These are phyloP conservation scores for Pestalotiopsis sp. DNA, from an alignment of 2,329 filamentous ascomycete genomes.

Conservation along the genomic window DNA sequence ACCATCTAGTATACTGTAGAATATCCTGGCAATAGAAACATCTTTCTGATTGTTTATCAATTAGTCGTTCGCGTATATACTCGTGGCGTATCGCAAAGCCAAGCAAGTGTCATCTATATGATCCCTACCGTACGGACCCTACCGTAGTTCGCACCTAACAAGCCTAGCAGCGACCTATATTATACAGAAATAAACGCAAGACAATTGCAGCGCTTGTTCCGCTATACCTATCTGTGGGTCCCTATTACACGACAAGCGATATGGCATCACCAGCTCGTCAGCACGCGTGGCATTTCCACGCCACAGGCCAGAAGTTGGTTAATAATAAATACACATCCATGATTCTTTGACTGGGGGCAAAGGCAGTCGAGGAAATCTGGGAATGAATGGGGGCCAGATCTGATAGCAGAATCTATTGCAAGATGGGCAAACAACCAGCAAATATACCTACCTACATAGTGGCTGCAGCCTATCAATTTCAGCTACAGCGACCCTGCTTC, in stretches of 20 bases:
- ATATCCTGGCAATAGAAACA: too few relatives aligned
- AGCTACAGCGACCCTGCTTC: neutral
- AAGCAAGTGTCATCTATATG: too few relatives aligned
- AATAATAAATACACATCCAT: too few relatives aligned
- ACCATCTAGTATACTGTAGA: too few relatives aligned
- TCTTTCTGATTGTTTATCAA: too few relatives aligned
- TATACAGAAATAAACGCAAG: neutral
- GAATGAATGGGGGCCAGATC: conserved; percentile 13
- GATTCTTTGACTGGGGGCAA: too few relatives aligned
- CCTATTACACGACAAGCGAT: neutral
- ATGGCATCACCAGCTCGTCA: neutral
- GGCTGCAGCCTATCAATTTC: neutral
- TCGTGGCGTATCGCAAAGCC: too few relatives aligned
- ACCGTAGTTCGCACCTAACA: too few relatives aligned
- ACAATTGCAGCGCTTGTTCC: neutral
- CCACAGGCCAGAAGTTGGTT: neutral
- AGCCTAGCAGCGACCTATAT: too few relatives aligned
- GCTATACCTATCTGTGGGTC: neutral
- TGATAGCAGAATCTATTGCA: neutral
- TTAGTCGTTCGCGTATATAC: too few relatives aligned
- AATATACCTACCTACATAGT: neutral
- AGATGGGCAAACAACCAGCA: neutral
- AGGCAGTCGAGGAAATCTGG: neutral
- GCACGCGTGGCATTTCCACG: neutral
- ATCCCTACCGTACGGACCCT: too few relatives aligned